These are phyloP conservation scores for Luffa acutangula DNA, from an alignment of 306 rosid species.

Conservation along the genomic window DNA sequence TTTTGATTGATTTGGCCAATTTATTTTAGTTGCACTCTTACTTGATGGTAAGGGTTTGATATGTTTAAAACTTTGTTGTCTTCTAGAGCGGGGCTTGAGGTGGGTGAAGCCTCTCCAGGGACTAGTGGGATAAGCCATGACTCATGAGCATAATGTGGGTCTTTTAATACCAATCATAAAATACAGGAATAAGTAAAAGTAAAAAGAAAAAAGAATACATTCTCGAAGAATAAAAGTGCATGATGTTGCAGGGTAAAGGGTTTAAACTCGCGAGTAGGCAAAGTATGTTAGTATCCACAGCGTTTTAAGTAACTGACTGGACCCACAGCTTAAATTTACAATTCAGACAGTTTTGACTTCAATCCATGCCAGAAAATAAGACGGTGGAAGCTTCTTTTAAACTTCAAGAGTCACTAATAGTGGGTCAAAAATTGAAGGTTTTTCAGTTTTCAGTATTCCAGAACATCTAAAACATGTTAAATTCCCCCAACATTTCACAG, in stretches of 20 bases:
- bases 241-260: background rate
- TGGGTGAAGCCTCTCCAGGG: background rate
- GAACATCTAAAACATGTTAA: background rate
- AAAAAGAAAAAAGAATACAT: background rate
- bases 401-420: background rate
- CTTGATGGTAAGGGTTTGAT: background rate
- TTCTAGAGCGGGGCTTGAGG: background rate
- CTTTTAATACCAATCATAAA: background rate
- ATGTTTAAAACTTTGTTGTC: background rate
- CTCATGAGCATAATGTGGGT: background rate
- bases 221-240: background rate
- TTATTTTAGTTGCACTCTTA: background rate
- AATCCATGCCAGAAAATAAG: background rate
- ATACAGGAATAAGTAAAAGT: background rate
- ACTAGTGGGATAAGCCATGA: background rate
- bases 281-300: background rate
- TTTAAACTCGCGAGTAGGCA: background rate
- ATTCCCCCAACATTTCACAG: background rate
- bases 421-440: background rate
- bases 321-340: background rate
- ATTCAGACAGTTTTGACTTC: background rate
- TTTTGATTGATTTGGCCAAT: background rate
- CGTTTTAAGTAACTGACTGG: background rate
- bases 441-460: background rate
- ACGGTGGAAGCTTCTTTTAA: background rate